These are phyloP conservation scores for Aspergillus versicolor DNA, from an alignment of 2,329 filamentous ascomycete species.

Conservation along the genomic window DNA sequence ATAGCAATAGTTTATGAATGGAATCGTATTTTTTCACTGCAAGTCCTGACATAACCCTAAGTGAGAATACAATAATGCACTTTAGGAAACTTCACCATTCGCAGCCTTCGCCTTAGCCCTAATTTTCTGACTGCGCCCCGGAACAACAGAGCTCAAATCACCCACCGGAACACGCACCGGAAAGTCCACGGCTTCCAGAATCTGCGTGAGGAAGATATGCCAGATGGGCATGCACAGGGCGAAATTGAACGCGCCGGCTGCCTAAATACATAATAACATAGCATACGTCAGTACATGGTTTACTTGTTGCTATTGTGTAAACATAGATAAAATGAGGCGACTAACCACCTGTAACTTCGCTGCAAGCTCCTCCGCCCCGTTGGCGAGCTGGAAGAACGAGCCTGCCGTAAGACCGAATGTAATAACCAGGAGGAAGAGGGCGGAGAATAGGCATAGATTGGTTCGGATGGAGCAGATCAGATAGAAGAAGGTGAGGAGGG, in stretches of 20 bases:
- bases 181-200: slow-evolving; percentile 58
- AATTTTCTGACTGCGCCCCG: slow-evolving; percentile 35
- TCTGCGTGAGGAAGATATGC: slow-evolving; percentile 57
- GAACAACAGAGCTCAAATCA: slow-evolving; percentile 53
- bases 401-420: slow-evolving; percentile 29
- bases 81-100: too few relatives aligned
- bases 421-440: slow-evolving; percentile 33
- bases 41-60: too few relatives aligned
- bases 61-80: too few relatives aligned
- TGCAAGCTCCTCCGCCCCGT: slow-evolving; percentile 17
- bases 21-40: too few relatives aligned
- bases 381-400: slow-evolving; percentile 27
- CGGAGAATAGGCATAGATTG: slow-evolving; percentile 34
- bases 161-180: slow-evolving; percentile 58
- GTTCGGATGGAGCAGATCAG: slow-evolving; percentile 36
- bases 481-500: slow-evolving; percentile 33
- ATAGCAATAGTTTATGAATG: too few relatives aligned
- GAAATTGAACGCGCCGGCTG: slow-evolving; percentile 53
- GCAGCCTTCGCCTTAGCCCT: neutral
- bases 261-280: too few relatives aligned
- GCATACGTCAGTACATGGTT: too few relatives aligned
- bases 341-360: slow-evolving; percentile 22
- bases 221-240: slow-evolving; percentile 53
- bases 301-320: too few relatives aligned
- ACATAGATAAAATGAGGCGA: neutral